Conservation (phyloP, 495 filamentous ascomycete species). For the Hypoxylon lienhwacheense region DNA sequence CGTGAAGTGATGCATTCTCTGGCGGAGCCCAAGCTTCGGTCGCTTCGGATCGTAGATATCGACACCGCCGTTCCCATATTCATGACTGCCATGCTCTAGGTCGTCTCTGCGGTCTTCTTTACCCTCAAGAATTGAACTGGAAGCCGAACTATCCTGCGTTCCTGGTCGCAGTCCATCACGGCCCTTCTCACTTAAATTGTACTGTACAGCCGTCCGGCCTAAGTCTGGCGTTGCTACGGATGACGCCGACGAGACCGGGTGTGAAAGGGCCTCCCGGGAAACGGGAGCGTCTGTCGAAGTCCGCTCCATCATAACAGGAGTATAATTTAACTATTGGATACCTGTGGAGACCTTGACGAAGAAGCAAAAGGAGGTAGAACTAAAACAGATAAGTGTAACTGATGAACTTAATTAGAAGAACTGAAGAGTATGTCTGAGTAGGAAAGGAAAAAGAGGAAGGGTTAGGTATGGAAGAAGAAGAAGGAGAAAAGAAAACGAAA, state of each 20-base stretch:
- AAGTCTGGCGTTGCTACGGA: conserved; percentile 6
- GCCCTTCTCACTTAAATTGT: conserved; percentile 22
- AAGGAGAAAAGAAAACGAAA: conserved; percentile 22
- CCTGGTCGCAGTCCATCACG: conserved; percentile 1
- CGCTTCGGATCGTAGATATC: conserved; percentile 33
- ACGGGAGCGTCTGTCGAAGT: conserved; percentile 3
- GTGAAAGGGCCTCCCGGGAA: conserved; percentile 8
- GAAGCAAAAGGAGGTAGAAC: conserved; percentile 9
- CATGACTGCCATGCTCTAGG: conserved; percentile 18
- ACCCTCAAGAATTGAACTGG: conserved; percentile 19
- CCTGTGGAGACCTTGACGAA: neutral
- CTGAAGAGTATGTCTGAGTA: conserved; percentile 4
- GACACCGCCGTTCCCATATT: conserved; percentile 10
- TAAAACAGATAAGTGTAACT: conserved; percentile 14
- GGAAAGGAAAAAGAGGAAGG: conserved; percentile 24
- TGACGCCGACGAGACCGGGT: conserved; percentile 11
- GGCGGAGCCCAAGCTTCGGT: conserved; percentile 38
- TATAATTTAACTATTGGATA: neutral
- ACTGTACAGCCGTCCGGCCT: conserved; percentile 5
- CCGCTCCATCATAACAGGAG: conserved; percentile 19
- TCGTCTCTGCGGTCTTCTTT: conserved; percentile 19
- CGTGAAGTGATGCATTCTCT: conserved; percentile 65
- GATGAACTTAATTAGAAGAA: conserved; percentile 14
- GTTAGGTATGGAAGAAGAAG: too few species aligned
- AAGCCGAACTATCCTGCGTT: conserved; percentile 15